A percentile compares a stretch with the other conserved stretches of the same genome.
phyloP scores from a whole-genome alignment of 352 stramenopile species.

The Blastocystis sp. region DNA sequence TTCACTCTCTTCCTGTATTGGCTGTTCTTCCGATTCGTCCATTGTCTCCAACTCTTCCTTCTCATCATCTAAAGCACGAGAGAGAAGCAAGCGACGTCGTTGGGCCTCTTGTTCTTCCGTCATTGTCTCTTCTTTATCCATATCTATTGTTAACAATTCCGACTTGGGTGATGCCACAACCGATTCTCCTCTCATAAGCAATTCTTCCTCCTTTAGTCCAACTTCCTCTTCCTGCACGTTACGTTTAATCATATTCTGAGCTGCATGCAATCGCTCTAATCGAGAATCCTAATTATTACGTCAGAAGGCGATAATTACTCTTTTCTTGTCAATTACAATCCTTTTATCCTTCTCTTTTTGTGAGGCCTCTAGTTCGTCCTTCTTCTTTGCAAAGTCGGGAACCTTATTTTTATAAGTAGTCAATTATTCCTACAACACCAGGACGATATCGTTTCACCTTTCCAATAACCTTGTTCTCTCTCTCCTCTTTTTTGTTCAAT shows the following conservation, averaged over 20 bases:
- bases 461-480: not conserved
- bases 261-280: conserved; percentile 17
- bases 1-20: not conserved
- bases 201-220: not conserved
- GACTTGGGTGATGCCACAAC: not conserved
- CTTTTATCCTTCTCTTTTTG: not conserved
- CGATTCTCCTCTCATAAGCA: conserved; percentile 38
- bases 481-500: conserved; percentile 40
- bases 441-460: conserved; percentile 45
- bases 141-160: not conserved
- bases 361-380: conserved; percentile 12
- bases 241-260: not conserved
- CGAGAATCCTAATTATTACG: conserved; percentile 36
- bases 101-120: not conserved
- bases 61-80: conserved; percentile 38
- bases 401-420: not conserved
- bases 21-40: not conserved
- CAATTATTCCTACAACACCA: not conserved
- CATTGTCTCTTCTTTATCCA: not conserved
- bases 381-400: conserved; percentile 20
- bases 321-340: conserved; percentile 46
- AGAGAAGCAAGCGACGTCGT: conserved; percentile 9
- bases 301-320: not conserved
- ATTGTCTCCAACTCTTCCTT: not conserved
- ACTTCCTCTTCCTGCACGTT: not conserved